A percentile compares a stretch with the other conserved stretches of the same genome.
phyloP scores from a whole-genome alignment of 176 grass and related monocot genomes.

The Bothriochloa decipiens region DNA sequence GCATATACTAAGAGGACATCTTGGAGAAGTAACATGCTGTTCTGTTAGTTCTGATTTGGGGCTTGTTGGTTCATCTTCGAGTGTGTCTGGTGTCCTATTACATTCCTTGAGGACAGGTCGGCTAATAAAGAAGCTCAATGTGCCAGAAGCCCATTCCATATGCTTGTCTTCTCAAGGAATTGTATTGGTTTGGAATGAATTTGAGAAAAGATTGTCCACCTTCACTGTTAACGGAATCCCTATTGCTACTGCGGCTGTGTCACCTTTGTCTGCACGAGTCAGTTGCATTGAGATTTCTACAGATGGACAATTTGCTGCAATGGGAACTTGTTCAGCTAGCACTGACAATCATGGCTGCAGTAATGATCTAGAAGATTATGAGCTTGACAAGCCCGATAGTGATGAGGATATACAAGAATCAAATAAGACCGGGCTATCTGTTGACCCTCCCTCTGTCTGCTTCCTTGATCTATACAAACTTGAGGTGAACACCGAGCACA shows the following conservation, averaged over 20 bases:
- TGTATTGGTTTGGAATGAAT: conserved; percentile 84
- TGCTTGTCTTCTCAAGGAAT: conserved; percentile 87
- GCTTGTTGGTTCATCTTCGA: conserved; percentile 74
- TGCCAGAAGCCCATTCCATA: conserved; percentile 63
- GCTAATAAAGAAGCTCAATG: conserved; percentile 71
- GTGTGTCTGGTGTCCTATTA: conserved; percentile 71
- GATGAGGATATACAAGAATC: conserved; percentile 37
- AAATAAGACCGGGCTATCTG: conserved; percentile 45
- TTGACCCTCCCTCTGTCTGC: conserved; percentile 83
- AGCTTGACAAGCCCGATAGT: conserved; percentile 31
- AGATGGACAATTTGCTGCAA: conserved; percentile 82
- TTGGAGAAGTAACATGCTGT: conserved; percentile 83
- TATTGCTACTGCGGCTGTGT: conserved; percentile 59
- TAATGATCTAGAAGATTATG: conserved; percentile 42
- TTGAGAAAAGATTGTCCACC: conserved; percentile 71
- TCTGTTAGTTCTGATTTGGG: conserved; percentile 92
- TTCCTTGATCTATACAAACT: conserved; percentile 90
- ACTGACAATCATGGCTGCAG: conserved; percentile 40
- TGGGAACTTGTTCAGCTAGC: conserved; percentile 59
- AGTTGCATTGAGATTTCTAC: conserved; percentile 86
- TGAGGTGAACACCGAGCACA: conserved; percentile 60
- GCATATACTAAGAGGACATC: conserved; percentile 96
- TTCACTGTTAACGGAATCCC: conserved; percentile 90
- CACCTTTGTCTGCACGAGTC: conserved; percentile 67
- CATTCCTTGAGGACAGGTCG: conserved; percentile 92